These are phyloP conservation scores for Kwoniella dejecticola DNA, from an alignment of 768 basidiomycete species.

Conservation along the genomic window DNA sequence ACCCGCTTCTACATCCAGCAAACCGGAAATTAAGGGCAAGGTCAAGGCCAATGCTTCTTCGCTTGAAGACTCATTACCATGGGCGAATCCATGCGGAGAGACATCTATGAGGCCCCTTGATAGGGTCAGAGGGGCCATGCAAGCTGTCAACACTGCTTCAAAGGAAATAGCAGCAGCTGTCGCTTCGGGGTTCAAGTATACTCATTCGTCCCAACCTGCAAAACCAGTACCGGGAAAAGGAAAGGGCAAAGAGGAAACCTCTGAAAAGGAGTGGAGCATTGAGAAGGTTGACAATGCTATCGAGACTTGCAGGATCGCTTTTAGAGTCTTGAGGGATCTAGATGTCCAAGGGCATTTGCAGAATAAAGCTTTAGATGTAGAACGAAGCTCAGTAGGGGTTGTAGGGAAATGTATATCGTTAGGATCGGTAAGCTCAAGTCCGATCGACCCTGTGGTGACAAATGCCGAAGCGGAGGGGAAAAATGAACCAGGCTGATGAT, in stretches of 20 bases:
- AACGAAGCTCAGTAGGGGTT: conserved; percentile 29
- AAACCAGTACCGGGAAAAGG: not conserved
- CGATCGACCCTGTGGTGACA: no score
- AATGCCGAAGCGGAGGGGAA: not conserved
- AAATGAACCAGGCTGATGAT: not conserved
- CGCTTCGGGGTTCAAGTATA: conserved; percentile 27
- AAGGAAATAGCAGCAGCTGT: conserved; percentile 18
- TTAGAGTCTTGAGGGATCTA: conserved; percentile 32
- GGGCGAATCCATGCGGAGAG: not conserved
- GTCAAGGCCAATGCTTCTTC: conserved; percentile 10
- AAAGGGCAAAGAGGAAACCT: conserved; percentile 1
- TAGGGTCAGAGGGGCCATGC: conserved; percentile 26
- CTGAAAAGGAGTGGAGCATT: conserved; percentile 25
- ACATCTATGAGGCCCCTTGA: conserved; percentile 8
- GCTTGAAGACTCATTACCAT: conserved; percentile 1
- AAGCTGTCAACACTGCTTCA: conserved; percentile 22
- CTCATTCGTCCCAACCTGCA: not conserved
- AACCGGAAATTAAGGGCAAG: not conserved
- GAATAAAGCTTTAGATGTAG: conserved; percentile 35
- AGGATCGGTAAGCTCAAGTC: no score
- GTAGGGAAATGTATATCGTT: conserved; percentile 28
- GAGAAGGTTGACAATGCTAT: conserved; percentile 20
- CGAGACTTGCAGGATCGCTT: conserved; percentile 12
- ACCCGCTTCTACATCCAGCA: not conserved
- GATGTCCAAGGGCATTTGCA: conserved; percentile 23